Base-by-base conservation (phyloP, 106 monocot genomes). In the Dioscorea alata region DNA sequence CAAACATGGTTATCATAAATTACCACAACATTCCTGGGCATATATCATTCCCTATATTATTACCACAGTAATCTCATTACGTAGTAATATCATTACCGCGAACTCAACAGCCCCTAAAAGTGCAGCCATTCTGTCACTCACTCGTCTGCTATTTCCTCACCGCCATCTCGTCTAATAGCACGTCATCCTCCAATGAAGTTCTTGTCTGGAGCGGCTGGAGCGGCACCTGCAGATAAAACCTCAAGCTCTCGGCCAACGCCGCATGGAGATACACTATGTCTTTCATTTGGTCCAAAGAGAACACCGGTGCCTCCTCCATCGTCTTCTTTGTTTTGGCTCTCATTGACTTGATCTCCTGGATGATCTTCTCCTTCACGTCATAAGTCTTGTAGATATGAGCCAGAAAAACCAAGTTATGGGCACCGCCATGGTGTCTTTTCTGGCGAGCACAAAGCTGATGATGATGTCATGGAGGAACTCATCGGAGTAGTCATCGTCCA, bases 181-280 rank as follows among this genome's bases (percentile, higher is more conserved):
- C 12, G 59, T 70, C 51, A 13, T 68, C 68, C 22, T 31, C 23
- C 49, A 28, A 8, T 21, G 16, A 52, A 17, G 14, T 9, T 0
- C 53, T 9, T 10, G 9, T 14, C 52, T 68, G 24, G 53, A 52
- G 12, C 4, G 51, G n/a, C n/a, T n/a, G n/a, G n/a, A n/a, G n/a
- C n/a, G n/a, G 23, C 53, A 68, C 52, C 21, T 51, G 53, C 6
- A 53, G 68, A 53, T 68, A 56, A 7, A 68, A 23, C 68, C 68
- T 23, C 53, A 68, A 18, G 22, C 52, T 6, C 52, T 68, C 68
- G 2, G 68, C 10, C 4, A 68, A n/a, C 16, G 51, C 68, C 22
- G 68, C 31, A 53, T 68, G 68, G 68, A 56, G 51, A 53, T 68
- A 68, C 0, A 24, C 22, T 28, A 68, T 24, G 2, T 18, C 53